A percentile compares a stretch with the other conserved stretches of the same genome.
phyloP scores from a whole-genome alignment of 2,329 filamentous ascomycete species.

The Furcasterigmium furcatum region DNA sequence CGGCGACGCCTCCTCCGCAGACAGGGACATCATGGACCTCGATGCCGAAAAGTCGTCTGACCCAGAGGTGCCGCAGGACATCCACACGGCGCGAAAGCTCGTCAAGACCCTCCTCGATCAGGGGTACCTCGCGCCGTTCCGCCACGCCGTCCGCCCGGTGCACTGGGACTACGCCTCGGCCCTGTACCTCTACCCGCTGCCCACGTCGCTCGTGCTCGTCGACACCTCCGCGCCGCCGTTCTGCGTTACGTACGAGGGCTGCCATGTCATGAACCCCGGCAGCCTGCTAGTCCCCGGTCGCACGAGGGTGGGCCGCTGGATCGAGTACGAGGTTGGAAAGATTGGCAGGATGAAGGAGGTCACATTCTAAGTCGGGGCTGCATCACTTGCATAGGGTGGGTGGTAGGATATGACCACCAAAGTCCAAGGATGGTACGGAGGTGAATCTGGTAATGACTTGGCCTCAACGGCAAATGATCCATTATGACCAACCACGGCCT shows the following conservation, averaged over 20 bases:
- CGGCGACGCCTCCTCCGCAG: constrained; percentile 8
- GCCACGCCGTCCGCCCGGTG: constrained; percentile 72
- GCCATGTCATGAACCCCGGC: constrained; percentile 92
- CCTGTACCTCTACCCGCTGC: constrained; percentile 82
- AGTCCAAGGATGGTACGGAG: too few relatives aligned
- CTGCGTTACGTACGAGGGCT: constrained; percentile 88
- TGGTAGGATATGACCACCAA: too few relatives aligned
- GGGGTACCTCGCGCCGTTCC: constrained; percentile 83
- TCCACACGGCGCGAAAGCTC: constrained; percentile 66
- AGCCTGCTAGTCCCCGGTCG: constrained; percentile 67
- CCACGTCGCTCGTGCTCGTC: constrained; percentile 77
- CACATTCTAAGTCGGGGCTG: constrained; percentile 39
- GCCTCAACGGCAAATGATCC: too few relatives aligned
- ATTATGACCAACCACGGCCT: too few relatives aligned
- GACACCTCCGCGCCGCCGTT: constrained; percentile 82
- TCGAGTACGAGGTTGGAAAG: constrained; percentile 75
- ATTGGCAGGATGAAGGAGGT: constrained; percentile 63
- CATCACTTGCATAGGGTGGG: neutral
- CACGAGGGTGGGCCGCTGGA: constrained; percentile 72
- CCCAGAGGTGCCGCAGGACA: constrained; percentile 36
- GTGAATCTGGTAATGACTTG: too few relatives aligned
- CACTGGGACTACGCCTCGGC: constrained; percentile 83
- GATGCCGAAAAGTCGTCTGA: constrained; percentile 22
- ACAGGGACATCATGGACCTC: constrained; percentile 37
- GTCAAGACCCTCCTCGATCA: constrained; percentile 93